A percentile compares a stretch with the other conserved stretches of the same genome.
Conservation (phyloP, 331 rosid genomes). For the Rosa hybrid region DNA sequence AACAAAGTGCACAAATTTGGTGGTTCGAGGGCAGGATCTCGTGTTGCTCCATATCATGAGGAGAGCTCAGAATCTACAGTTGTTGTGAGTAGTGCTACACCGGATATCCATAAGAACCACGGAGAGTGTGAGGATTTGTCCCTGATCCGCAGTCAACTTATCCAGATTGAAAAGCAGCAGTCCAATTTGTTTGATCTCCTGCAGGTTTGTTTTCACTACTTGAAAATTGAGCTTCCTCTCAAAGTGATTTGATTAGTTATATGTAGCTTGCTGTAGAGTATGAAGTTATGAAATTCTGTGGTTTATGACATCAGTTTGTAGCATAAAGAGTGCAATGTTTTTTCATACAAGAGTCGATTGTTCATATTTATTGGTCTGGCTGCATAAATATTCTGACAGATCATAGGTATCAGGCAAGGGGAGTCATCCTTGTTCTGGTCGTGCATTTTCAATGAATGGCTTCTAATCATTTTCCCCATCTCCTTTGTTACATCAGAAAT, state of each 20-base stretch:
- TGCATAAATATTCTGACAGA: neutral
- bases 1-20: constrained; percentile 54
- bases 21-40: constrained; percentile 71
- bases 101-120: constrained; percentile 46
- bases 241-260: neutral
- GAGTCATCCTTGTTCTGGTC: neutral
- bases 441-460: neutral
- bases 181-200: constrained; percentile 82
- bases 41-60: constrained; percentile 79
- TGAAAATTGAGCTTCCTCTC: constrained; percentile 1
- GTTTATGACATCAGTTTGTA: neutral
- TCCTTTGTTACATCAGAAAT: constrained; percentile 37
- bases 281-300: neutral
- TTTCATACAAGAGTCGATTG: neutral
- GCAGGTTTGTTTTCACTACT: constrained; percentile 67
- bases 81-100: constrained; percentile 41
- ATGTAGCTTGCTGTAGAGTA: neutral
- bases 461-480: neutral
- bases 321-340: neutral
- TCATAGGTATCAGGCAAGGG: neutral
- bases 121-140: constrained; percentile 76
- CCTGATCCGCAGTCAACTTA: constrained; percentile 77
- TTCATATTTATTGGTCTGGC: neutral
- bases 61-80: constrained; percentile 51
- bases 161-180: constrained; percentile 92